These are phyloP conservation scores for Rosa persica DNA, from an alignment of 306 rosid species.

Conservation along the genomic window DNA sequence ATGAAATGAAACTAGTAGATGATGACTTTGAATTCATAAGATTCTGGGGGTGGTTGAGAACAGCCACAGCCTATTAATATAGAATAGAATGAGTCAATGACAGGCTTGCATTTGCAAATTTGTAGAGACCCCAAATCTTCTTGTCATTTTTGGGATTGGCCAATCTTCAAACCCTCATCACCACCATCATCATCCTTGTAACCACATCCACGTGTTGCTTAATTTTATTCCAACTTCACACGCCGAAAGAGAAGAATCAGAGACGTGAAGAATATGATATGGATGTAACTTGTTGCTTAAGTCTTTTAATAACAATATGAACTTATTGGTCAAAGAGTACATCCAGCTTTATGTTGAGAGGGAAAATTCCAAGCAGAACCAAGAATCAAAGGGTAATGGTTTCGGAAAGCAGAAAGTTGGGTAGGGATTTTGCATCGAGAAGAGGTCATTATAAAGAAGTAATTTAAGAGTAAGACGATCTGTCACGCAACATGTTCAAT, in stretches of 20 bases:
- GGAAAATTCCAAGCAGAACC: neutral
- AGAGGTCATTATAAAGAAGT: no score
- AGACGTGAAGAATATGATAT: slow-evolving; percentile 8
- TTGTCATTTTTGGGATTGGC: neutral
- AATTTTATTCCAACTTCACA: neutral
- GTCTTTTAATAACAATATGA: neutral
- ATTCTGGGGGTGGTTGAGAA: neutral
- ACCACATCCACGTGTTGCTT: slow-evolving; percentile 1
- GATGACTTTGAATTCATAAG: neutral
- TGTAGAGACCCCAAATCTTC: neutral
- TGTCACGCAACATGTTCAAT: no score
- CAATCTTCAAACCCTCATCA: no score
- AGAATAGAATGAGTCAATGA: neutral
- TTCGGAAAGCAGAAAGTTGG: neutral
- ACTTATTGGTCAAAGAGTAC: neutral
- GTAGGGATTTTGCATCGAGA: no score
- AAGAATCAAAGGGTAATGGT: neutral
- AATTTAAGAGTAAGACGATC: no score
- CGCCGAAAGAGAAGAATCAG: neutral
- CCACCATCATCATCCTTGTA: neutral
- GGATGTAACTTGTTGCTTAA: neutral
- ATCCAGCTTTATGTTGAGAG: neutral
- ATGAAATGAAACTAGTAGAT: neutral
- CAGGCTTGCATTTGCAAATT: neutral
- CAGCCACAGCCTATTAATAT: neutral